A percentile compares a stretch with the other conserved stretches of the same genome.
Conservation (phyloP, 495 filamentous ascomycete species). For the Viridothelium virens region DNA sequence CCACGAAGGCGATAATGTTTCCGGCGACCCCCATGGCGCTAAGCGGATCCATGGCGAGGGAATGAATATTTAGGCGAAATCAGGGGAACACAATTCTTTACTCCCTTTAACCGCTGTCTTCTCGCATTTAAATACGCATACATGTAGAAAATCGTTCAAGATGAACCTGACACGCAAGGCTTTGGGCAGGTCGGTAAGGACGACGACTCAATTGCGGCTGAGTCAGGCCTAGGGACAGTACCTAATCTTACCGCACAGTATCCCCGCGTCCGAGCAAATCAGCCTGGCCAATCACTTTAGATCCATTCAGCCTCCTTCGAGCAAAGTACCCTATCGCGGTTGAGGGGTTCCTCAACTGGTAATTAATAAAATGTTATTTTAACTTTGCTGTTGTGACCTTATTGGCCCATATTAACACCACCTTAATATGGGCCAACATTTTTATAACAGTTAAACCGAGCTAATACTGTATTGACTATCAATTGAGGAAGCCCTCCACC, state of each 20-base stretch:
- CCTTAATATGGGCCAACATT: too few species aligned
- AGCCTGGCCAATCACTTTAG: too few species aligned
- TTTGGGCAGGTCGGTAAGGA: neutral
- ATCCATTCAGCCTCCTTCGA: too few species aligned
- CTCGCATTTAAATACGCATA: neutral
- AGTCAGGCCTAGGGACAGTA: neutral
- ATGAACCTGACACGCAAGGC: neutral
- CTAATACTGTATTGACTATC: too few species aligned
- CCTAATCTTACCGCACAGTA: neutral
- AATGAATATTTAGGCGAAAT: neutral
- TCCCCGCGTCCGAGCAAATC: neutral
- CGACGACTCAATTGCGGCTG: slow-evolving; percentile 1
- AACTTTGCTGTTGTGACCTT: too few species aligned
- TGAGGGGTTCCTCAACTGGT: too few species aligned
- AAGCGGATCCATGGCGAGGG: slow-evolving; percentile 7
- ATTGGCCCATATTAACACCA: too few species aligned
- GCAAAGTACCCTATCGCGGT: too few species aligned
- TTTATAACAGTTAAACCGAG: too few species aligned
- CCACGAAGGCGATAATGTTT: slow-evolving; percentile 1
- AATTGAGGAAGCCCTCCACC: too few species aligned
- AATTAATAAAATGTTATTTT: too few species aligned
- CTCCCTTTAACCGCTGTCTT: neutral
- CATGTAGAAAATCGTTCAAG: neutral
- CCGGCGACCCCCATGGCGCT: slow-evolving; percentile 5
- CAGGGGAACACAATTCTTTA: neutral